Percentiles rank a stretch among this genome's conserved stretches.
These are phyloP conservation scores for Canna indica DNA, from an alignment of 176 grass and related monocot genomes.

Conservation along the genomic window DNA sequence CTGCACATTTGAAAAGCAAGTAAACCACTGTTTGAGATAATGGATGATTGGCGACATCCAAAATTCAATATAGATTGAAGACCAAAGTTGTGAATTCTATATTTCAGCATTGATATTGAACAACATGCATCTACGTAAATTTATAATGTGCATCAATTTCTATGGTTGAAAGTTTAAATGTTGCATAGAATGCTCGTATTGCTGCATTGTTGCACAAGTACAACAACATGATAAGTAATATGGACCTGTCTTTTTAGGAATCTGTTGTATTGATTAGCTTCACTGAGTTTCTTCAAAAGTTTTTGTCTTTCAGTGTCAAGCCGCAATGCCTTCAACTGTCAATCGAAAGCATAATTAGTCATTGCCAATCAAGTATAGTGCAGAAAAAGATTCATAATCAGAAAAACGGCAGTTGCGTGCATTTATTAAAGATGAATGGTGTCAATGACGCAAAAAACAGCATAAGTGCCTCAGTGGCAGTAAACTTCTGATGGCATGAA, in stretches of 20 bases:
- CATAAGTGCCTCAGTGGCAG: neutral
- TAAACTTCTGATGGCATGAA: neutral
- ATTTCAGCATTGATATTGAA: neutral
- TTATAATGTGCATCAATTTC: neutral
- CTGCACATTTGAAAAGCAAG: neutral
- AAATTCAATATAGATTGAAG: no score
- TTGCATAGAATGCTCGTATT: no score
- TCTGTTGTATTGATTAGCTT: slow-evolving; percentile 90
- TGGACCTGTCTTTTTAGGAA: slow-evolving; percentile 90
- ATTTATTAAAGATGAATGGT: neutral
- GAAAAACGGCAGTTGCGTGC: neutral
- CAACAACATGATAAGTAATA: neutral
- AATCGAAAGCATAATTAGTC: slow-evolving; percentile 21
- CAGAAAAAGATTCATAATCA: neutral
- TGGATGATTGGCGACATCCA: neutral
- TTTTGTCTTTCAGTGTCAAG: slow-evolving; percentile 66
- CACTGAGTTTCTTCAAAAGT: slow-evolving; percentile 77
- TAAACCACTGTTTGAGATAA: neutral
- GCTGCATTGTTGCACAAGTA: neutral
- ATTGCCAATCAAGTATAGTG: slow-evolving; percentile 6
- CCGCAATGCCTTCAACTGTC: slow-evolving; percentile 73
- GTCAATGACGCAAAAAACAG: neutral
- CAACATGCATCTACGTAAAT: neutral
- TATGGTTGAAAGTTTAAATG: slow-evolving; percentile 7
- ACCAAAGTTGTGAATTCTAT: no score